A percentile compares a stretch with the other conserved stretches of the same genome.
phyloP scores from a whole-genome alignment of 306 rosid species.

The Ziziphus jujuba region DNA sequence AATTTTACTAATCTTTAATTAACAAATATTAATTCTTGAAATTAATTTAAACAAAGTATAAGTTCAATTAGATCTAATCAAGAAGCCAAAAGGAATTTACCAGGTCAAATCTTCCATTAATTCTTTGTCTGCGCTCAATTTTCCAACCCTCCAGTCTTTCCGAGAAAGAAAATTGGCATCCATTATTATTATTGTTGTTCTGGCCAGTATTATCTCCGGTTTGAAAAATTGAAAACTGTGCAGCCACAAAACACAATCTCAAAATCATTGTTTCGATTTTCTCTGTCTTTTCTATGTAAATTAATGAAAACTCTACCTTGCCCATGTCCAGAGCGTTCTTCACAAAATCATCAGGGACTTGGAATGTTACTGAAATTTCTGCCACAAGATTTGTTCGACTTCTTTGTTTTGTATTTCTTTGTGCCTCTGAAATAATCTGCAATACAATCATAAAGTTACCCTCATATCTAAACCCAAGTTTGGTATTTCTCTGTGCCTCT shows the following conservation, averaged over 20 bases:
- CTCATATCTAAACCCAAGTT: neutral
- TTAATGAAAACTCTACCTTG: neutral
- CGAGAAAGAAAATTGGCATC: neutral
- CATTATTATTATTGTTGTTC: neutral
- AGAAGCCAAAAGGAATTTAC: neutral
- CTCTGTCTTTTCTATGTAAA: neutral
- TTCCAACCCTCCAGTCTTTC: slow-evolving; percentile 21
- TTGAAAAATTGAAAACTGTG: neutral
- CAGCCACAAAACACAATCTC: neutral
- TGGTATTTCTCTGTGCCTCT: neutral
- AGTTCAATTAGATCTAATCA: neutral
- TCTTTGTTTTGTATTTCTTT: neutral
- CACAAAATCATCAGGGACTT: slow-evolving; percentile 3
- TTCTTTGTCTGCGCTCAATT: neutral
- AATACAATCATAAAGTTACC: neutral
- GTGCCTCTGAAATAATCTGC: neutral
- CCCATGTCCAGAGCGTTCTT: neutral
- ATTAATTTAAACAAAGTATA: no score
- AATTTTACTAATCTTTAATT: neutral
- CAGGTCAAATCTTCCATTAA: slow-evolving; percentile 4
- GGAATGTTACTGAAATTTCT: slow-evolving; percentile 9
- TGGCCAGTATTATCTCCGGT: neutral
- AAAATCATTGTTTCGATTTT: neutral
- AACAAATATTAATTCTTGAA: no score
- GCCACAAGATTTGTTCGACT: neutral